These are phyloP conservation scores for Saccharomyces hybrid DNA, from an alignment of 1,139 yeast species.

Conservation along the genomic window DNA sequence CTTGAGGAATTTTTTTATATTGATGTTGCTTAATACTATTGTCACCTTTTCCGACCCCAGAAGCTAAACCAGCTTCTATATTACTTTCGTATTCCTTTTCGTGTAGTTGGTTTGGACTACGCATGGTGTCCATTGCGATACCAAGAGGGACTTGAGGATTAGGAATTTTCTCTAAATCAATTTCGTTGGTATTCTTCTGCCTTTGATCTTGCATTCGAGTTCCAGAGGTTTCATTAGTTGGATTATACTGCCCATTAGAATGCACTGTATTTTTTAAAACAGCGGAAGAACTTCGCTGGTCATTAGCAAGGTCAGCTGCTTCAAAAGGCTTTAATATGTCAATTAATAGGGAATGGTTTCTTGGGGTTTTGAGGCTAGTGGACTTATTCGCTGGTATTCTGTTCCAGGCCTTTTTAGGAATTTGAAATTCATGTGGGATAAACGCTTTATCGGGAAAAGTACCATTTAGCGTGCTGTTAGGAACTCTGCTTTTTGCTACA, in stretches of 20 bases:
- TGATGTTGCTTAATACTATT: not conserved
- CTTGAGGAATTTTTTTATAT: not conserved
- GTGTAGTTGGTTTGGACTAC: not conserved
- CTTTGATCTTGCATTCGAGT: not conserved
- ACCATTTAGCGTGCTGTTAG: not conserved
- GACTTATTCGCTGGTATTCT: not conserved
- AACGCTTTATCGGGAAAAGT: slow-evolving; percentile 2
- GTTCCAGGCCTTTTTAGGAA: slow-evolving; percentile 9
- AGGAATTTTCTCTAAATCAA: not conserved
- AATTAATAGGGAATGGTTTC: not conserved
- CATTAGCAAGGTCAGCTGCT: not conserved
- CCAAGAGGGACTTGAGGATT: not conserved
- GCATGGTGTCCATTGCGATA: not conserved
- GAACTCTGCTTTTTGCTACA: slow-evolving; percentile 13
- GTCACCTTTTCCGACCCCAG: slow-evolving; percentile 1
- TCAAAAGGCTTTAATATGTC: not conserved
- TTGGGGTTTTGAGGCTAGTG: not conserved
- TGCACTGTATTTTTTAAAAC: not conserved
- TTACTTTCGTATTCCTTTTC: not conserved
- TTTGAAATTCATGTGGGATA: slow-evolving; percentile 10
- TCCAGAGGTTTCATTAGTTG: not conserved
- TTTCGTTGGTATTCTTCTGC: not conserved
- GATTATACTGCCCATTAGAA: not conserved
- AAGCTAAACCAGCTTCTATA: slow-evolving; percentile 1
- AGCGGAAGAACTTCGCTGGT: not conserved